Evolutionary conservation across 2,329 filamentous ascomycete species (phyloP), one percentile per base, ranked within the genome.

Genomic region (Penicillium rolfsii): DNA sequence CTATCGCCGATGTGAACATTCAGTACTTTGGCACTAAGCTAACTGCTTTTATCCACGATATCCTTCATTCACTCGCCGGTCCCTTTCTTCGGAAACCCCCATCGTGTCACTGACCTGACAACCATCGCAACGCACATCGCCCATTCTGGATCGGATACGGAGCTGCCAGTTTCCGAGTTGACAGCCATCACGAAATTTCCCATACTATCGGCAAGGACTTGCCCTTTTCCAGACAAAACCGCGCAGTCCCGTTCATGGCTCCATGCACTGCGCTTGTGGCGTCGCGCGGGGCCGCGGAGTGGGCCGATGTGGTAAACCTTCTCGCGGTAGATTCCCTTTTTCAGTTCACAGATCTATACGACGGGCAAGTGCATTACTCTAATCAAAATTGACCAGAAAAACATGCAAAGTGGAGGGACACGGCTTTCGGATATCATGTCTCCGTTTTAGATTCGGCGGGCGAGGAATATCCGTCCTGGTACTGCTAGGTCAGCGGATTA

Each of bases 291-390:
- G 45, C 30, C 8, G 5, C 8, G 5, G 26, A 38, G 59, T 61
- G 59, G 59, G 45, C 41, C 50, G 19, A 9, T 5, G 22, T 9
- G 11, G 28, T 8, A 52, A 64, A 59, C 52, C 50, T 57, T 61
- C 52, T 64, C 60, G 62, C 45, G 14, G 60, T 64, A 5, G 43
- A 46, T 41, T 64, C 50, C 62, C 62, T 52, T 2, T 60, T 63
- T 55, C 1, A 41, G n/a, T 7, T 6, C 7, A 7, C 6, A 33
- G 33, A 56, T 59, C 56, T 61, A 61, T 57, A 48, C 28, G 11
- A 12, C 38, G 14, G 24, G 5, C 9, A 24, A 19, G 8, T 43
- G 11, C 8, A 43, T 9, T 22, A 43, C 19, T 43, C 2, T 43
- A 22, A 22, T 24, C 9, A 22, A 22, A 11, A 43, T 9, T 12